Percentiles rank a stretch among this genome's conserved stretches.
Evolutionary conservation across 2,329 filamentous ascomycete genomes (phyloP).

Genomic region (Hypoxylon sp.): DNA sequence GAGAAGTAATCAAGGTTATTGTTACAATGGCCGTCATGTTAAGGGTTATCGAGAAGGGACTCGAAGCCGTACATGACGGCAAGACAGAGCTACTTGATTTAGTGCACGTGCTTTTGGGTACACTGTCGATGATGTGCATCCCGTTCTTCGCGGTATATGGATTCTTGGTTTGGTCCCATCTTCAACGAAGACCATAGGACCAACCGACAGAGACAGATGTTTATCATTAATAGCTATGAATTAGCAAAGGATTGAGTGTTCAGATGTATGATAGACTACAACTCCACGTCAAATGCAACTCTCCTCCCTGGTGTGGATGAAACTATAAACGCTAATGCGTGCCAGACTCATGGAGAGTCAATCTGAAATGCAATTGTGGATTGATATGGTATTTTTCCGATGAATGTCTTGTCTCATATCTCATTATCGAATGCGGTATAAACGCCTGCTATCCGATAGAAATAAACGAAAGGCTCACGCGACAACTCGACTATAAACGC

Average conservation of each 20-base stretch:
- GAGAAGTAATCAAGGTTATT: background rate
- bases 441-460: slow-evolving; percentile 1
- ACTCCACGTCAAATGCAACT: background rate
- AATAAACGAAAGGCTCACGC: slow-evolving; percentile 12
- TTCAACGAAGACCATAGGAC: background rate
- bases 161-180: background rate
- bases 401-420: slow-evolving; percentile 4
- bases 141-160: background rate
- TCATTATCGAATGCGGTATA: slow-evolving; percentile 11
- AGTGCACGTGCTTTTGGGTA: background rate
- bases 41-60: background rate
- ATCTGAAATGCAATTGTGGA: slow-evolving; percentile 4
- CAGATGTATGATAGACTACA: background rate
- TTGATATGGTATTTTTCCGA: slow-evolving; percentile 8
- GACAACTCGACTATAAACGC: slow-evolving; percentile 3
- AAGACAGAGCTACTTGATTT: background rate
- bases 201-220: background rate
- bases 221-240: background rate
- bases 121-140: background rate
- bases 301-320: background rate
- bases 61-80: background rate
- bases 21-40: background rate
- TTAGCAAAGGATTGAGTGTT: background rate
- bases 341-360: slow-evolving; percentile 8
- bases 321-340: background rate